These are phyloP conservation scores for Thelonectria blattea DNA, from an alignment of 2,329 filamentous ascomycete genomes.

Conservation along the genomic window DNA sequence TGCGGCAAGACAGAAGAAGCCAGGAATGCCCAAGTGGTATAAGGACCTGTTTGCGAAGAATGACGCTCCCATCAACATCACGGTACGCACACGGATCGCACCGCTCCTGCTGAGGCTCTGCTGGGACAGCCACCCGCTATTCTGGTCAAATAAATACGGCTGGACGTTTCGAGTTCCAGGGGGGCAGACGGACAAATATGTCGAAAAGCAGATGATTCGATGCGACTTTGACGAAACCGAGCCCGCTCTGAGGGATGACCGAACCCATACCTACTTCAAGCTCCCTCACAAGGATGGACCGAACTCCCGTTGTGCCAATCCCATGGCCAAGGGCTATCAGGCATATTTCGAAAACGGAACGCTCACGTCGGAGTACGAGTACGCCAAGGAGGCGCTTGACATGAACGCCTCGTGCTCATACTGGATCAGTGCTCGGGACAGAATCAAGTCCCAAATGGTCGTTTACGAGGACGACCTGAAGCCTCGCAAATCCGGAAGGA, in stretches of 20 bases:
- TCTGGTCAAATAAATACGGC: conserved; percentile 92
- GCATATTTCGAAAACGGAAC: conserved; percentile 89
- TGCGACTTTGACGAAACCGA: conserved; percentile 84
- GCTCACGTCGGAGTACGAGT: conserved; percentile 83
- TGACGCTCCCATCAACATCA: conserved; percentile 73
- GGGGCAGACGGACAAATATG: conserved; percentile 67
- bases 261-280: conserved; percentile 78
- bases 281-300: conserved; percentile 96
- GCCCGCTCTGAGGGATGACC: conserved; percentile 68
- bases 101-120: conserved; percentile 82
- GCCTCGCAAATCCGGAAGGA: conserved; percentile 5
- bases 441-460: conserved; percentile 95
- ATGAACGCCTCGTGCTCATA: conserved; percentile 99
- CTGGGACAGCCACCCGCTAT: conserved; percentile 88
- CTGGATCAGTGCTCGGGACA: conserved; percentile 94
- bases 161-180: conserved; percentile 87
- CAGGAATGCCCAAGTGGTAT: conserved; percentile 95
- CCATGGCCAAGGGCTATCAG: conserved; percentile 90
- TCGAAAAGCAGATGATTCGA: conserved; percentile 71
- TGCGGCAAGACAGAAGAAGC: conserved; percentile 85
- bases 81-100: conserved; percentile 86
- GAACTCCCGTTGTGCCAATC: conserved; percentile 80
- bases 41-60: conserved; percentile 82
- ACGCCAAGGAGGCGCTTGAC: conserved; percentile 92
- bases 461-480: conserved; percentile 75